Conservation (phyloP, 306 rosid genomes). For the Myrica gale region DNA sequence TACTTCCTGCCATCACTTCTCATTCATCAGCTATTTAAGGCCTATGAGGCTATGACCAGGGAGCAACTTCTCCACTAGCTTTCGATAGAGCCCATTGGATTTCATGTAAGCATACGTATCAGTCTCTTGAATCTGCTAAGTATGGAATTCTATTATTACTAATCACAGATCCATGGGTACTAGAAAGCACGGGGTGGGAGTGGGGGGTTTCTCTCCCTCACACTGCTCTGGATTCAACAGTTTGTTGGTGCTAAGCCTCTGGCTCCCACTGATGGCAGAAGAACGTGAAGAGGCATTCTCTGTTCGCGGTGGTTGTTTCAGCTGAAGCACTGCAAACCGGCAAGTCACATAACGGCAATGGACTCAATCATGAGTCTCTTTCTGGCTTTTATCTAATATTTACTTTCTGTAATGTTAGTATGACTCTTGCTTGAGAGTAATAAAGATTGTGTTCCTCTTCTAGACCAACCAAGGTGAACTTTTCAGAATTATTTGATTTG, state of each 20-base stretch:
- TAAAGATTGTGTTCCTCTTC: slow-evolving; percentile 30
- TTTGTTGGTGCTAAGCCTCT: slow-evolving; percentile 50
- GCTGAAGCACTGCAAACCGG: slow-evolving; percentile 54
- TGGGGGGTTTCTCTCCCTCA: slow-evolving; percentile 22
- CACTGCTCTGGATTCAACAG: slow-evolving; percentile 42
- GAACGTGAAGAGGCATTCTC: slow-evolving; percentile 25
- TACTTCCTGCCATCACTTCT: slow-evolving; percentile 1
- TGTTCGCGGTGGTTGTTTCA: slow-evolving; percentile 33
- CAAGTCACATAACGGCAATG: too few species aligned
- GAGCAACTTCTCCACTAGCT: slow-evolving; percentile 46
- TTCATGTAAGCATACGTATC: slow-evolving; percentile 25
- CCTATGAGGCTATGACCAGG: slow-evolving; percentile 34
- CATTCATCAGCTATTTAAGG: slow-evolving; percentile 63
- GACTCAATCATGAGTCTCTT: slow-evolving; percentile 38
- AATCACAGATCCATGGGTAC: slow-evolving; percentile 47
- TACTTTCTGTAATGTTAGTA: slow-evolving; percentile 16
- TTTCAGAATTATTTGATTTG: slow-evolving; percentile 32
- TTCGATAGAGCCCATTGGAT: slow-evolving; percentile 36
- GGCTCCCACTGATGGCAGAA: slow-evolving; percentile 30
- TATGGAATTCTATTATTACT: slow-evolving; percentile 43
- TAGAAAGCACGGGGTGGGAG: slow-evolving; percentile 36
- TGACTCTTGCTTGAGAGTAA: slow-evolving; percentile 33
- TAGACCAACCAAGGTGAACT: slow-evolving; percentile 27
- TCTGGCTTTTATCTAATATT: not conserved
- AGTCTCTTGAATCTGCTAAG: slow-evolving; percentile 36